Evolutionary conservation across 2,329 filamentous ascomycete species (phyloP).

Genomic region (Nigrospora osmanthi): DNA sequence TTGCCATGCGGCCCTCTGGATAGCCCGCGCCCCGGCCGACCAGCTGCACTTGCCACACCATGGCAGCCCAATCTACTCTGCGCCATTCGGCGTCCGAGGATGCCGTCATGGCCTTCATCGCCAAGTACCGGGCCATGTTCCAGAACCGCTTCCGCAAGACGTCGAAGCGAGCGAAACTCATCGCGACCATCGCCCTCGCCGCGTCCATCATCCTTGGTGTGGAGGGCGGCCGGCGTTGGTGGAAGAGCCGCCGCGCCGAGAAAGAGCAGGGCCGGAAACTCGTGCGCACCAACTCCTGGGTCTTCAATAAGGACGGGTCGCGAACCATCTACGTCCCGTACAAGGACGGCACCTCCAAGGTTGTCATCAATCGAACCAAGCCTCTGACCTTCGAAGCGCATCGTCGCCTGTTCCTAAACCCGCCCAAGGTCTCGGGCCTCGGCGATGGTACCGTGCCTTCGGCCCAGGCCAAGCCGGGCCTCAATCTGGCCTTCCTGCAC

Average conservation of each 20-base stretch:
- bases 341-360: slow-evolving; percentile 79
- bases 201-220: slow-evolving; percentile 72
- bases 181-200: slow-evolving; percentile 68
- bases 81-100: slow-evolving; percentile 57
- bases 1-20: slow-evolving; percentile 2
- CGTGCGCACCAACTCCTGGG: slow-evolving; percentile 82
- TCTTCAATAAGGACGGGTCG: slow-evolving; percentile 90
- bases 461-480: slow-evolving; percentile 81
- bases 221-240: slow-evolving; percentile 74
- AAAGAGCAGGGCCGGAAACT: slow-evolving; percentile 75
- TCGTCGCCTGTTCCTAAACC: slow-evolving; percentile 84
- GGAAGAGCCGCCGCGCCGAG: slow-evolving; percentile 65
- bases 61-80: slow-evolving; percentile 86
- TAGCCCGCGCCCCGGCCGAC: neutral
- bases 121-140: slow-evolving; percentile 48
- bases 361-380: slow-evolving; percentile 85
- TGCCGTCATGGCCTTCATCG: slow-evolving; percentile 55
- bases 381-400: slow-evolving; percentile 94
- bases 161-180: slow-evolving; percentile 62
- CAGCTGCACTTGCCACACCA: slow-evolving; percentile 25
- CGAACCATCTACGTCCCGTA: slow-evolving; percentile 94
- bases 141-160: slow-evolving; percentile 51
- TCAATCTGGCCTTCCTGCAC: slow-evolving; percentile 93
- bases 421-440: slow-evolving; percentile 74
- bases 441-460: slow-evolving; percentile 72